Evolutionary conservation across 2,329 filamentous ascomycete genomes (phyloP).

Genomic region (Hansfordia pulvinata): DNA sequence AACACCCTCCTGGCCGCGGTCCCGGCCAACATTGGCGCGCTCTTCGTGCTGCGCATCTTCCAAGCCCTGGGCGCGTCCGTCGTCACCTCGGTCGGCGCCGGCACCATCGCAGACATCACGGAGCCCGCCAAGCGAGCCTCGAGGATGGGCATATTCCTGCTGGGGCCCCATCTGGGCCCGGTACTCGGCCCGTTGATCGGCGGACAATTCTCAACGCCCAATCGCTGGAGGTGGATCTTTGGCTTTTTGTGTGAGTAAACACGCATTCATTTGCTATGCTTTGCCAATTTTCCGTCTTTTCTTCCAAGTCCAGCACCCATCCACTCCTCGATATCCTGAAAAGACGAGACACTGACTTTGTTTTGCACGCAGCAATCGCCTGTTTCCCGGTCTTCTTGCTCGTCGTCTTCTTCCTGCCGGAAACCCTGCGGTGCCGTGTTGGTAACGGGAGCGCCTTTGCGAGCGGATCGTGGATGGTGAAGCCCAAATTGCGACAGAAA

Average conservation of each 20-base stretch:
- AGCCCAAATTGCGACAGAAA: constrained; percentile 4
- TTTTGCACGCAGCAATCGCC: constrained; percentile 10
- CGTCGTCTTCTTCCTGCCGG: constrained; percentile 24
- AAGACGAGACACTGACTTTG: no score
- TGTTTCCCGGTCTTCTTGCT: constrained; percentile 15
- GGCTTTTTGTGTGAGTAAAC: constrained; percentile 18
- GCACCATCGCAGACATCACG: constrained; percentile 26
- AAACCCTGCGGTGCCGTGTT: constrained; percentile 28
- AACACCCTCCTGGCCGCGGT: constrained; percentile 23
- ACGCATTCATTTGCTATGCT: not conserved
- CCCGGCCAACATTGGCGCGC: constrained; percentile 20
- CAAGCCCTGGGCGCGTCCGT: constrained; percentile 27
- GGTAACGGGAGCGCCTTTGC: constrained; percentile 22
- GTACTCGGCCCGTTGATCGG: constrained; percentile 27
- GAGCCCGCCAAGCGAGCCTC: constrained; percentile 23
- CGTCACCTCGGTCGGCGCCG: constrained; percentile 26
- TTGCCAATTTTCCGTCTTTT: no score
- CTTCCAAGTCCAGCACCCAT: no score
- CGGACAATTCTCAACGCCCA: constrained; percentile 19
- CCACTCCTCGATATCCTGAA: no score
- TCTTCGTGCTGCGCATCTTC: constrained; percentile 24
- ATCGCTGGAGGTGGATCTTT: constrained; percentile 29
- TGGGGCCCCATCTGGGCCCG: constrained; percentile 28
- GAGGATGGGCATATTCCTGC: constrained; percentile 24
- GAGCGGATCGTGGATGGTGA: constrained; percentile 2